These are phyloP conservation scores for Stephania yunnanensis DNA, from an alignment of 164 flowering plant genomes.

Conservation along the genomic window DNA sequence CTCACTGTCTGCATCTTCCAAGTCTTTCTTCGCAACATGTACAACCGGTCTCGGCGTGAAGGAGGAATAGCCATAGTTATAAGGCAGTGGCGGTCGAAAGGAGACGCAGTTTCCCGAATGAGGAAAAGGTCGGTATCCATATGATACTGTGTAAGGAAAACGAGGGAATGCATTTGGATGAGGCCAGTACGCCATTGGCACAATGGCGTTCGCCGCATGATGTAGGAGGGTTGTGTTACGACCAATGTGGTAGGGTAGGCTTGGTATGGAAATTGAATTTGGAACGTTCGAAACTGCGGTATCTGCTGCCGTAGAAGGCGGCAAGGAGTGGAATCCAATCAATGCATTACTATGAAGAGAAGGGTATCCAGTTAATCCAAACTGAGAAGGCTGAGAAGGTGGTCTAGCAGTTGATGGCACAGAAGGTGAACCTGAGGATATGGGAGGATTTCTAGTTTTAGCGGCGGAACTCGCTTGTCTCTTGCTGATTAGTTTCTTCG, in stretches of 20 bases:
- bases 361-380: slow-evolving; percentile 34
- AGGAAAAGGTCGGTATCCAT: slow-evolving; percentile 28
- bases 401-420: slow-evolving; percentile 19
- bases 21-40: slow-evolving; percentile 18
- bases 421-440: slow-evolving; percentile 16
- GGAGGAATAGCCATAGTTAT: slow-evolving; percentile 23
- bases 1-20: slow-evolving; percentile 26
- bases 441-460: slow-evolving; percentile 18
- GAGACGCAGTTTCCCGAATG: slow-evolving; percentile 19
- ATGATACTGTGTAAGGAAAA: slow-evolving; percentile 27
- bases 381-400: slow-evolving; percentile 27
- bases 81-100: slow-evolving; percentile 29
- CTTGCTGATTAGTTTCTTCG: slow-evolving; percentile 27
- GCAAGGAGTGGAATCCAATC: slow-evolving; percentile 23
- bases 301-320: slow-evolving; percentile 23
- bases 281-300: slow-evolving; percentile 14
- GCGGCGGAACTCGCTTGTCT: slow-evolving; percentile 20
- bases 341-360: slow-evolving; percentile 24
- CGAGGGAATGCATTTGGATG: slow-evolving; percentile 26
- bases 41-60: slow-evolving; percentile 17
- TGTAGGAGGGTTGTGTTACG: slow-evolving; percentile 24
- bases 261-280: slow-evolving; percentile 11
- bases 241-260: slow-evolving; percentile 15
- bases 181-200: slow-evolving; percentile 45
- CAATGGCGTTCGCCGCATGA: slow-evolving; percentile 32